phyloP scores from a whole-genome alignment of 176 grass and related monocot species.

The Hsuehochloa calcarea region DNA sequence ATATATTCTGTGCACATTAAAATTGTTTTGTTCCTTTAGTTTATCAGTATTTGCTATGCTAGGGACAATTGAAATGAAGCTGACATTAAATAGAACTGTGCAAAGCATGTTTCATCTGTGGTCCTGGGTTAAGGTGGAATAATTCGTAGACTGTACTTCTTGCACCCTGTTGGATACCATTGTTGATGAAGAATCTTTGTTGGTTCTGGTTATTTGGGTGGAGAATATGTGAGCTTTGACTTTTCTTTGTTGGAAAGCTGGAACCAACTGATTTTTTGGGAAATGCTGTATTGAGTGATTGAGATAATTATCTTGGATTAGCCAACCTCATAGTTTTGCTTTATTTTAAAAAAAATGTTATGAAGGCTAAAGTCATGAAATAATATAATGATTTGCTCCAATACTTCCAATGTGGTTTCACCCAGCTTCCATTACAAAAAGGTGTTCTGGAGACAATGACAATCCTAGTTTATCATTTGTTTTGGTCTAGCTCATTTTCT shows the following conservation, averaged over 20 bases:
- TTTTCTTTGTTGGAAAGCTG: background rate
- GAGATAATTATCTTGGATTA: conserved; percentile 3
- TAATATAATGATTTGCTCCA: conserved; percentile 7
- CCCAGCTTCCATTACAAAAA: background rate
- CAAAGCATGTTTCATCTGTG: background rate
- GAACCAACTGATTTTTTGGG: background rate
- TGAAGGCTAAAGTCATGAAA: conserved; percentile 1
- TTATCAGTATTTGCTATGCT: background rate
- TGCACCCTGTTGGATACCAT: background rate
- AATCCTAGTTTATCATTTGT: background rate
- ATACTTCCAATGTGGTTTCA: conserved; percentile 16
- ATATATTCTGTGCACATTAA: background rate
- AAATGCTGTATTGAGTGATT: background rate
- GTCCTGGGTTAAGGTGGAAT: background rate
- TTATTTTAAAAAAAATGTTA: background rate
- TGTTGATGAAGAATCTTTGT: background rate
- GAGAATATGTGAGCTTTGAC: background rate
- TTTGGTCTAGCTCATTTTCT: conserved; percentile 23
- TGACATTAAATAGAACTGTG: background rate
- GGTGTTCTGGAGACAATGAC: background rate
- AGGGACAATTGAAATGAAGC: background rate
- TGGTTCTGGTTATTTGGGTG: background rate
- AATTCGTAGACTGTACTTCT: background rate
- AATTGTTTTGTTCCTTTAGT: conserved; percentile 7
- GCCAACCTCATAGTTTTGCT: background rate